These are phyloP conservation scores for Cajanus cajan DNA, from an alignment of 306 rosid species.

Conservation along the genomic window DNA sequence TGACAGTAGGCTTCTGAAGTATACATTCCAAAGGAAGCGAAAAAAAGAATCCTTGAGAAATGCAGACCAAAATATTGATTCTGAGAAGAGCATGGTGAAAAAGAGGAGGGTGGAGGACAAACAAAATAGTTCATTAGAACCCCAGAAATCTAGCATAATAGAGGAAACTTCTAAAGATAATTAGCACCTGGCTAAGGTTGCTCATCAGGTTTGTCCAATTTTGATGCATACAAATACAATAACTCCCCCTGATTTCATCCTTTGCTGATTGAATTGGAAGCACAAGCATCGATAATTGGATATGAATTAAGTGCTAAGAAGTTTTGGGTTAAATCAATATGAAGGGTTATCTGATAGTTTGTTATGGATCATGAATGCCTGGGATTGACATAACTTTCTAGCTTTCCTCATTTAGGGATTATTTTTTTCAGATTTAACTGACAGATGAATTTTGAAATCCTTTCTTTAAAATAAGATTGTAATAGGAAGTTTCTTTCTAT, in stretches of 20 bases:
- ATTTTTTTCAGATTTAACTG: neutral
- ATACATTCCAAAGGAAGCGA: constrained; percentile 72
- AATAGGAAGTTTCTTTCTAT: constrained; percentile 3
- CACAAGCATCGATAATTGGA: neutral
- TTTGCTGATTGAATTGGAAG: neutral
- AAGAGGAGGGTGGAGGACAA: constrained; percentile 43
- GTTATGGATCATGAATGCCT: neutral
- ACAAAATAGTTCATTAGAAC: constrained; percentile 32
- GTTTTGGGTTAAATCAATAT: neutral
- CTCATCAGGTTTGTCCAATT: constrained; percentile 56
- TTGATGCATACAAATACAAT: neutral
- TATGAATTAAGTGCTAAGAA: neutral
- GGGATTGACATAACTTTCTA: neutral
- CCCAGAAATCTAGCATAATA: constrained; percentile 35
- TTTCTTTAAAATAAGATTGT: neutral
- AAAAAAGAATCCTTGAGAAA: constrained; percentile 47
- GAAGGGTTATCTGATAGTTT: neutral
- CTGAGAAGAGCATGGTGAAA: constrained; percentile 38
- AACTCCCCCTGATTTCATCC: neutral
- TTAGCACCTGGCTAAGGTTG: constrained; percentile 53
- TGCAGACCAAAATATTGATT: constrained; percentile 39
- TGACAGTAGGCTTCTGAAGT: constrained; percentile 44
- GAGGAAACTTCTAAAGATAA: constrained; percentile 47
- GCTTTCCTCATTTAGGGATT: neutral
- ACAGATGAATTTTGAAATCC: neutral